Conservation (phyloP, 2,329 filamentous ascomycete genomes). For the Sodiomyces alkalinus region DNA sequence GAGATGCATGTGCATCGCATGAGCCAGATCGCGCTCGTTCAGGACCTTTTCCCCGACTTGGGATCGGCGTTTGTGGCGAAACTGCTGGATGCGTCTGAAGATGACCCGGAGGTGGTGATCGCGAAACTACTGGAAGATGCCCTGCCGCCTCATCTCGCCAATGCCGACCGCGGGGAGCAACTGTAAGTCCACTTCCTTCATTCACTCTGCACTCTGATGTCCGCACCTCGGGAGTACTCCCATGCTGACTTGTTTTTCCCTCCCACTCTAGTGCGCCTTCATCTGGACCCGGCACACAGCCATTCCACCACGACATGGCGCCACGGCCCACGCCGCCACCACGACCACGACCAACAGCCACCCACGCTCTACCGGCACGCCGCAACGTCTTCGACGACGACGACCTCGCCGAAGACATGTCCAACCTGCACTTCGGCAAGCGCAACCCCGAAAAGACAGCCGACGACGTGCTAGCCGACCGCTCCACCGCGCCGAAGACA, state of each 20-base stretch:
- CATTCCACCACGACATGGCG: constrained; percentile 25
- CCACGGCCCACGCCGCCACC: constrained; percentile 43
- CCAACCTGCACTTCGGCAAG: constrained; percentile 68
- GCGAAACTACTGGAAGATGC: constrained; percentile 68
- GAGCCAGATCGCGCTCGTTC: constrained; percentile 77
- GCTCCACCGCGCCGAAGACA: constrained; percentile 53
- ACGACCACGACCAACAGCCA: too few relatives aligned
- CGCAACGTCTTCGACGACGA: constrained; percentile 71
- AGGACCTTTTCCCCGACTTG: constrained; percentile 82
- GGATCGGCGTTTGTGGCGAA: constrained; percentile 69
- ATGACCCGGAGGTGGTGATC: constrained; percentile 66
- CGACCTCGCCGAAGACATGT: constrained; percentile 54
- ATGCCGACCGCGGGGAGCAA: constrained; percentile 47
- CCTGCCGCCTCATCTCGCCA: constrained; percentile 52
- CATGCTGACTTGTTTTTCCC: too few relatives aligned
- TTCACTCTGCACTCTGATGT: too few relatives aligned
- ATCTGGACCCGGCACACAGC: constrained; percentile 9
- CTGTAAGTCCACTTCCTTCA: too few relatives aligned
- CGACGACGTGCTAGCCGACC: constrained; percentile 56
- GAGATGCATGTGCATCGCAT: constrained; percentile 64
- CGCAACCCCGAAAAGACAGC: constrained; percentile 46
- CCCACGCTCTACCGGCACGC: constrained; percentile 33
- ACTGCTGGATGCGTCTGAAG: constrained; percentile 63
- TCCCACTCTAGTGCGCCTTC: too few relatives aligned
- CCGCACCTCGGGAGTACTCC: too few relatives aligned